These are phyloP conservation scores for Fonsecaea multimorphosa DNA, from an alignment of 2,329 filamentous ascomycete genomes.

Conservation along the genomic window DNA sequence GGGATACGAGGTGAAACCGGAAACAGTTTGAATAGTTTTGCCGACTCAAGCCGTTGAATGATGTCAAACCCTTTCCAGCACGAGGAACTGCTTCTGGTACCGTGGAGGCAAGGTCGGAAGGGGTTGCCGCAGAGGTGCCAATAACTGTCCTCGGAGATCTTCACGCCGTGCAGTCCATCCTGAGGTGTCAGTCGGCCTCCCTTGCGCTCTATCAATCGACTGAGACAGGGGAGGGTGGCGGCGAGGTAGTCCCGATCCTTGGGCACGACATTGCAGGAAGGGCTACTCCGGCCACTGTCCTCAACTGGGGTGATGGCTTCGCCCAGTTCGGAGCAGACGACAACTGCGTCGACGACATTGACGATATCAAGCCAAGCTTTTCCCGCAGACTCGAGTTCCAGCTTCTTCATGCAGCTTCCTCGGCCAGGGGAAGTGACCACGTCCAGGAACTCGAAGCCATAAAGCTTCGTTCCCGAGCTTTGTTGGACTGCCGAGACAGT, in stretches of 20 bases:
- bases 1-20: too few species aligned
- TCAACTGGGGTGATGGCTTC: not conserved
- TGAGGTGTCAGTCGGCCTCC: too few species aligned
- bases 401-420: not conserved
- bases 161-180: too few species aligned
- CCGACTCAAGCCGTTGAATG: too few species aligned
- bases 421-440: not conserved
- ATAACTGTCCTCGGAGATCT: too few species aligned
- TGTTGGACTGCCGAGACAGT: not conserved
- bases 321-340: not conserved
- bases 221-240: not conserved
- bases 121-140: too few species aligned
- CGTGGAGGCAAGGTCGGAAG: too few species aligned
- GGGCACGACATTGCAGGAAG: not conserved
- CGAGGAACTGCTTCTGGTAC: too few species aligned
- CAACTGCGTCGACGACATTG: not conserved
- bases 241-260: not conserved
- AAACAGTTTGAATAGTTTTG: too few species aligned
- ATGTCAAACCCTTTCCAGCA: too few species aligned
- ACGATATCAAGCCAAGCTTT: not conserved
- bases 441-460: not conserved
- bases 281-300: not conserved
- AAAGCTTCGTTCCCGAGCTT: not conserved
- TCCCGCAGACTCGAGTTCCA: not conserved
- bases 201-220: not conserved